These are phyloP conservation scores for Sphagnum fallax DNA, from an alignment of 228 moss, liverwort and hornwort species.

Conservation along the genomic window DNA sequence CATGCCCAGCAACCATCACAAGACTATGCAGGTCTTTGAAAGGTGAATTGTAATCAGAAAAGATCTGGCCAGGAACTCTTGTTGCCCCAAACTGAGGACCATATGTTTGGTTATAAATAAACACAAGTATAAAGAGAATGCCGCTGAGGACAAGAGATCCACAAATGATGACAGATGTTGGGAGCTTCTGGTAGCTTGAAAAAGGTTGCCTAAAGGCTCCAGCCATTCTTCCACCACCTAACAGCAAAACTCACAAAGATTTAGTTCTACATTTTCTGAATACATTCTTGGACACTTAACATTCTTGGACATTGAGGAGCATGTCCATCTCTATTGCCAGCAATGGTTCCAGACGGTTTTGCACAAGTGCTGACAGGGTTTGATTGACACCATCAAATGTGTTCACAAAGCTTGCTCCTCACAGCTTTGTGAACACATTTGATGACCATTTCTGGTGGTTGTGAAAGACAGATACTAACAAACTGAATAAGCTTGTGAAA, in stretches of 20 bases:
- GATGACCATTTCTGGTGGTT: too few relatives aligned
- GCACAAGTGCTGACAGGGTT: too few relatives aligned
- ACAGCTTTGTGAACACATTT: too few relatives aligned
- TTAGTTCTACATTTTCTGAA: not conserved
- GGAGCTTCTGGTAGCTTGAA: conserved; percentile 43
- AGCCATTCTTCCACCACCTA: conserved; percentile 43
- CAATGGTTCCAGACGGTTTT: too few relatives aligned
- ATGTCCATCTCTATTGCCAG: not conserved
- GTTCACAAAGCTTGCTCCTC: too few relatives aligned
- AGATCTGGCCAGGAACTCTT: conserved; percentile 18
- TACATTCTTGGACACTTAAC: too few relatives aligned
- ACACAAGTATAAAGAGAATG: conserved; percentile 49
- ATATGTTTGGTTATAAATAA: conserved; percentile 35
- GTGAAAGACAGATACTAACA: too few relatives aligned
- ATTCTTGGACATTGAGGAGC: not conserved
- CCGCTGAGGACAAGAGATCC: conserved; percentile 34
- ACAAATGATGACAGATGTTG: conserved; percentile 58
- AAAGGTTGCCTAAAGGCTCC: conserved; percentile 18
- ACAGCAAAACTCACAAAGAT: not conserved
- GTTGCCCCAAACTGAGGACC: conserved; percentile 16
- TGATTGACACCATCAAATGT: too few relatives aligned
- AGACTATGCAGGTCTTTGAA: conserved; percentile 47
- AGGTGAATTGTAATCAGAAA: conserved; percentile 21
- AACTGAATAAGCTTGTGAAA: too few relatives aligned
- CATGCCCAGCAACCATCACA: conserved; percentile 89